Base-by-base conservation (phyloP, 1,139 yeast species). In the Scheffersomyces cryptocercus region DNA sequence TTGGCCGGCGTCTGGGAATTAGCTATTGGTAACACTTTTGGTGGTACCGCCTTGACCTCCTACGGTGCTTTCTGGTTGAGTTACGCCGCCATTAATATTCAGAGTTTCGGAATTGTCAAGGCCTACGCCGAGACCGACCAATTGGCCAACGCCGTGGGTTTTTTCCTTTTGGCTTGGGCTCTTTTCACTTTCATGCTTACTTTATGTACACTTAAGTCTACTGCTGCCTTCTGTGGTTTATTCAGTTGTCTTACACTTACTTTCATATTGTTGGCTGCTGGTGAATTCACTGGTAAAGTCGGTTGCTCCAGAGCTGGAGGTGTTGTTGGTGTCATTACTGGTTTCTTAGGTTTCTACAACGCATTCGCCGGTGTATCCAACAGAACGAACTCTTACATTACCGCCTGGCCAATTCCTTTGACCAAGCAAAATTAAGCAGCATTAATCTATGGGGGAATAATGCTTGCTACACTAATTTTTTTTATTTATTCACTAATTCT, bases 1-100 rank as follows among this genome's bases (percentile, higher is more conserved):
- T 70, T 82, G 47, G 82, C 86, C 15, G 91, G 91, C 30, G 57
- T 81, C 38, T 77, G 85, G 80, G 86, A 86, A 54, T 68, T 84
- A 49, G 72, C 78, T 39, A 70, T 78, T 40, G 87, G 86, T 47
- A 85, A 85, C 62, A 79, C 86, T 8, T 83, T 80, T 63, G 85
- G 84, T 37, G 78, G 77, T 55, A 79, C 84, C 31, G 85, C 84
- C 8, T 79, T 86, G 59, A 69, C 82, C 40, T 79, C 85, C 44
- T 86, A 83, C 58, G 91, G 91, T 41, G 88, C 87, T 8, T 86
- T 85, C 64, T 86, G 91, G 88, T 67, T 85, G 44, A 68, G 84
- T 16, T 84, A 77, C 59, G 84, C 85, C 26, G 79, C 84, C 36
- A 74, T 84, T 36, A 61, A 79, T 44, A 65, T 79, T 43, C 77